phyloP scores from a whole-genome alignment of 1,284 basidiomycete species.

The Ustanciosporium gigantosporum region DNA sequence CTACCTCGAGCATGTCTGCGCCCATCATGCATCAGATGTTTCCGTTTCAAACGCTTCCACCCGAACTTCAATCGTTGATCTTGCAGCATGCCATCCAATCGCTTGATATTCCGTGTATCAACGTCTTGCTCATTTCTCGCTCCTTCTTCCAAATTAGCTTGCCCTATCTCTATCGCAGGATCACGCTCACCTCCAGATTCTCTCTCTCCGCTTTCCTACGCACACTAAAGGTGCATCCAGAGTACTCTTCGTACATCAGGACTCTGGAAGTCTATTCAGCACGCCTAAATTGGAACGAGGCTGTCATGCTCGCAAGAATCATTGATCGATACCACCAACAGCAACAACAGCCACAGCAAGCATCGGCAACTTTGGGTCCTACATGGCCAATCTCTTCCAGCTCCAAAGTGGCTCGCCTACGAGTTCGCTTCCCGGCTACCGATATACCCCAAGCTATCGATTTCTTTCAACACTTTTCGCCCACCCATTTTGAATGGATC shows the following conservation, averaged over 20 bases:
- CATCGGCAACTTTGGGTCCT: background rate
- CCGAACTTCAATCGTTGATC: constrained; percentile 3
- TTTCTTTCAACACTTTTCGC: background rate
- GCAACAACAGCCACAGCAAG: background rate
- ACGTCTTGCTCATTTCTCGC: background rate
- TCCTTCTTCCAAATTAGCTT: background rate
- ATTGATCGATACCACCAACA: background rate
- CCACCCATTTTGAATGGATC: constrained; percentile 1
- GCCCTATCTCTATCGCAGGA: background rate
- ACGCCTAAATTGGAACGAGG: constrained; percentile 1
- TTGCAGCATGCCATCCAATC: constrained; percentile 1
- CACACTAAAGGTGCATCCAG: background rate
- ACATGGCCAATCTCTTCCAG: background rate
- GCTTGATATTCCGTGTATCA: background rate
- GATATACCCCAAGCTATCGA: constrained; percentile 1
- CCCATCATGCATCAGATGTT: too few species aligned
- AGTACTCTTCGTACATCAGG: background rate
- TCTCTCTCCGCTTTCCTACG: background rate
- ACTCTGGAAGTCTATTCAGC: constrained; percentile 3
- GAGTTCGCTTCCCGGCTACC: background rate
- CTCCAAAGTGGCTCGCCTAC: background rate
- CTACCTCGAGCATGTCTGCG: too few species aligned
- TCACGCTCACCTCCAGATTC: background rate
- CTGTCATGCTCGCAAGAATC: background rate
- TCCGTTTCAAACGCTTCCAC: background rate